Evolutionary conservation across 495 filamentous ascomycete genomes (phyloP), one percentile per base, ranked within the genome.

Genomic region (Rhizodiscina lignyota): DNA sequence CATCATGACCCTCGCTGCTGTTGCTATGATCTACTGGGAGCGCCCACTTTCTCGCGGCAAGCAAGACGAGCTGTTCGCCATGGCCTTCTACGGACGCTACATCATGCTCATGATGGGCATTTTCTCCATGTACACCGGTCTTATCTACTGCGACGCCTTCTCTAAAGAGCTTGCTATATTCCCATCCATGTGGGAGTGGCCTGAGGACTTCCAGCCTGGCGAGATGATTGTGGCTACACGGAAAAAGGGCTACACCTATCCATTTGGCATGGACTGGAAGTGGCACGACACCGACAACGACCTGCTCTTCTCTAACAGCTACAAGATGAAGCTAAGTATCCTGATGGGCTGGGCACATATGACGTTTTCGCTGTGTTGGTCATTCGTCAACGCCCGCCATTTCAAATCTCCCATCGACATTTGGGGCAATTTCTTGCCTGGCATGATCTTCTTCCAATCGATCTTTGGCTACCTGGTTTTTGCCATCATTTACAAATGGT

Each of bases 311-410:
- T 72, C 70, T 43, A 96, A 99, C 76, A 87, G 79, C 58, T 84
- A 87, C 71, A 99, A 99, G 74, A 96, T 99, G 89, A 99, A 99
- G 67, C 79, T 97, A 54, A 85, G 79, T 64, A 91, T 99, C 50
- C 63, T 94, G 39, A 63, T 99, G 46, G 89, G 89, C 34, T 99
- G 89, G 89, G 68, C 69, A 41, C 87, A 96, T 59, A 97, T 97
- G 89, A 96, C 89, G 10, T 97, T 89, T 55, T 94, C 91, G 26
- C 73, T 99, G 38, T 83, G 79, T 63, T 73, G 92, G 42, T 82
- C 91, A 24, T 84, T 79, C 53, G 67, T 92, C 64, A 99, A 99
- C 45, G 83, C 83, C 30, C 76, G 80, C 13, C 80, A 93, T 51
- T 99, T 94, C 68, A 86, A 87, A 60, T 78, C 74, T 18, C 79